These are phyloP conservation scores for Forsythia suspensa DNA, from an alignment of 257 asterid genomes.

Conservation along the genomic window DNA sequence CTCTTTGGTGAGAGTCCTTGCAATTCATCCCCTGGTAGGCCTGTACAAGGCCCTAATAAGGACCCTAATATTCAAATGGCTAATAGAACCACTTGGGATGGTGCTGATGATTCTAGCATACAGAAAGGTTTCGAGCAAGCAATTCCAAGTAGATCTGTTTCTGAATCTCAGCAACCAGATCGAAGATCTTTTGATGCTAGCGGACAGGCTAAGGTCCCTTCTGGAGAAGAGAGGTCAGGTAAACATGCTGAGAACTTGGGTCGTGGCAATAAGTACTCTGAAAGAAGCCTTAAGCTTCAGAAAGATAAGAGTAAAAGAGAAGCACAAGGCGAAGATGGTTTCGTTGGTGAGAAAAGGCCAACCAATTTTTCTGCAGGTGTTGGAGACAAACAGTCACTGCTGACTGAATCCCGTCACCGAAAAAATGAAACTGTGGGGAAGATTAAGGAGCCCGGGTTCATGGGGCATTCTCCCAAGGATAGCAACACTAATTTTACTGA, in stretches of 20 bases:
- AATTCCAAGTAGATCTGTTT: constrained; percentile 36
- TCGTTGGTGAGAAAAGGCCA: constrained; percentile 39
- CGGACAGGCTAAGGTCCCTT: constrained; percentile 39
- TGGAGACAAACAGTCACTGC: constrained; percentile 43
- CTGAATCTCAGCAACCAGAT: constrained; percentile 55
- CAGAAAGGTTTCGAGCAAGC: constrained; percentile 44
- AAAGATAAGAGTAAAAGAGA: constrained; percentile 42
- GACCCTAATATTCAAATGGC: constrained; percentile 34
- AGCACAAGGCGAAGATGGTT: constrained; percentile 40
- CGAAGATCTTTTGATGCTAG: constrained; percentile 46
- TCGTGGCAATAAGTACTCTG: constrained; percentile 49
- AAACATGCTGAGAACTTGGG: constrained; percentile 49
- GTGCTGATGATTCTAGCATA: constrained; percentile 38
- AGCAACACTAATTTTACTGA: constrained; percentile 33
- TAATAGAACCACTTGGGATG: constrained; percentile 38
- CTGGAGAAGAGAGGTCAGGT: constrained; percentile 51
- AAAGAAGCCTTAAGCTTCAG: constrained; percentile 39
- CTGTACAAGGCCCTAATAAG: constrained; percentile 37
- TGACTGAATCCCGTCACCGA: constrained; percentile 35
- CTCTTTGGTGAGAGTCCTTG: constrained; percentile 53
- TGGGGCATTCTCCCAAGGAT: constrained; percentile 51
- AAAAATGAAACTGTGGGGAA: constrained; percentile 47
- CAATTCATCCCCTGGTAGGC: constrained; percentile 58
- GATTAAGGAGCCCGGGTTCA: constrained; percentile 41
- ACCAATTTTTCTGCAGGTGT: constrained; percentile 34